A percentile compares a stretch with the other conserved stretches of the same genome.
Conservation (phyloP, 140 eudicot species). For the Senecio squalidus region DNA sequence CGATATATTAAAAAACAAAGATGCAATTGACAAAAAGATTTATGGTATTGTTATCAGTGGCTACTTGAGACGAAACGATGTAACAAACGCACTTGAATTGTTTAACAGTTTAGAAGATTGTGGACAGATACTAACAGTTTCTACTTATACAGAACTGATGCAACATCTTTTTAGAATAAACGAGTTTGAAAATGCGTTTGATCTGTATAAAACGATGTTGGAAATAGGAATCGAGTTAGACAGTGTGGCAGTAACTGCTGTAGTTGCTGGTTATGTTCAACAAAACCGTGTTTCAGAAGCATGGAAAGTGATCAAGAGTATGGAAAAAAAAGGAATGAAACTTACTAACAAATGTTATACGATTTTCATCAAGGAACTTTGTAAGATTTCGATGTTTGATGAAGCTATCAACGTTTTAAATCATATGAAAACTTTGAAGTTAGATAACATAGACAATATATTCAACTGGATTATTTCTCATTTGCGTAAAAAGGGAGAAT, state of each 20-base stretch:
- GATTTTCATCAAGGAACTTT: conserved; percentile 62
- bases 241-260: conserved; percentile 53
- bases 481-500: conserved; percentile 45
- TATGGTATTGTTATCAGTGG: conserved; percentile 51
- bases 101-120: conserved; percentile 45
- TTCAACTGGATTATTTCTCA: conserved; percentile 37
- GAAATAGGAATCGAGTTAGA: conserved; percentile 55
- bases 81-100: conserved; percentile 47
- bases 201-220: conserved; percentile 52
- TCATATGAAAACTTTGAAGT: conserved; percentile 44
- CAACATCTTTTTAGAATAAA: conserved; percentile 47
- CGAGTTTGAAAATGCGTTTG: conserved; percentile 60
- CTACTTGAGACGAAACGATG: conserved; percentile 58
- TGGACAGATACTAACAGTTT: conserved; percentile 38
- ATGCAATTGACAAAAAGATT: conserved; percentile 31
- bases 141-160: conserved; percentile 70
- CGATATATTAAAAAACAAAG: conserved; percentile 64
- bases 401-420: conserved; percentile 52
- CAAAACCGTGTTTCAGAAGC: conserved; percentile 58
- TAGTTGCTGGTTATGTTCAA: conserved; percentile 58
- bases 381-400: conserved; percentile 46
- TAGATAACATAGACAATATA: conserved; percentile 32
- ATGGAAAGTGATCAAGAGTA: conserved; percentile 52
- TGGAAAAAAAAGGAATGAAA: conserved; percentile 58
- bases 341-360: conserved; percentile 44